Conservation (phyloP, 805 yeast species). For the Ogataea zsoltii region DNA sequence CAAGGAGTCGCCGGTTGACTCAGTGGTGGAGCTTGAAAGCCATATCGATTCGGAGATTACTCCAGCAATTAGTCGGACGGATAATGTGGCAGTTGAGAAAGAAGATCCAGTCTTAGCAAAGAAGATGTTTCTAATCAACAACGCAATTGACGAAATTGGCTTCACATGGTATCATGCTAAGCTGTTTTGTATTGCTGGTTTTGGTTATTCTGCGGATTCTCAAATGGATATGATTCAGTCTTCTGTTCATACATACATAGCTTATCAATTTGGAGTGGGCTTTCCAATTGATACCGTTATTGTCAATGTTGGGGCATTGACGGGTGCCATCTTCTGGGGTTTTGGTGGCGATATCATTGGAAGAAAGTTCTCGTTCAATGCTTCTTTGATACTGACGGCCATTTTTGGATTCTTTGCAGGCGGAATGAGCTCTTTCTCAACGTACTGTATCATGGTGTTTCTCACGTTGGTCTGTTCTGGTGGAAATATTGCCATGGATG, state of each 20-base stretch:
- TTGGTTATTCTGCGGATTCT: slow-evolving; percentile 53
- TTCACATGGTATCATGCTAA: slow-evolving; percentile 51
- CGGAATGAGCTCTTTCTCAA: slow-evolving; percentile 45
- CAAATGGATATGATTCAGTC: slow-evolving; percentile 44
- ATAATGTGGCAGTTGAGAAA: slow-evolving; percentile 24
- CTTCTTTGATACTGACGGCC: slow-evolving; percentile 47
- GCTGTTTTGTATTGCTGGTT: slow-evolving; percentile 46
- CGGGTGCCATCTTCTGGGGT: slow-evolving; percentile 57
- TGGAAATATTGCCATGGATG: slow-evolving; percentile 52
- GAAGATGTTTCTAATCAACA: slow-evolving; percentile 43
- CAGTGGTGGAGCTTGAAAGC: too few relatives aligned
- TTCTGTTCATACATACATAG: slow-evolving; percentile 42
- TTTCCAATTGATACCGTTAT: slow-evolving; percentile 43
- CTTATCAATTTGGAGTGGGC: slow-evolving; percentile 41
- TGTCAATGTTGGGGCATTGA: slow-evolving; percentile 46
- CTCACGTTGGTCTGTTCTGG: slow-evolving; percentile 46
- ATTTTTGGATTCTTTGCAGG: slow-evolving; percentile 50
- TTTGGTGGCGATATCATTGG: slow-evolving; percentile 52
- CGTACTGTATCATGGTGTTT: slow-evolving; percentile 46
- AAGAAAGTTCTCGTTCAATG: slow-evolving; percentile 48
- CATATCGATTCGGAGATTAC: too few relatives aligned
- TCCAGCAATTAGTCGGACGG: slow-evolving; percentile 3
- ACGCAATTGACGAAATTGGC: slow-evolving; percentile 55
- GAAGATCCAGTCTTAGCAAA: slow-evolving; percentile 37
- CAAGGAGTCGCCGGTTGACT: too few relatives aligned